These are phyloP conservation scores for Trypanosoma conorhini DNA, from an alignment of 208 protist genomes.

Conservation along the genomic window DNA sequence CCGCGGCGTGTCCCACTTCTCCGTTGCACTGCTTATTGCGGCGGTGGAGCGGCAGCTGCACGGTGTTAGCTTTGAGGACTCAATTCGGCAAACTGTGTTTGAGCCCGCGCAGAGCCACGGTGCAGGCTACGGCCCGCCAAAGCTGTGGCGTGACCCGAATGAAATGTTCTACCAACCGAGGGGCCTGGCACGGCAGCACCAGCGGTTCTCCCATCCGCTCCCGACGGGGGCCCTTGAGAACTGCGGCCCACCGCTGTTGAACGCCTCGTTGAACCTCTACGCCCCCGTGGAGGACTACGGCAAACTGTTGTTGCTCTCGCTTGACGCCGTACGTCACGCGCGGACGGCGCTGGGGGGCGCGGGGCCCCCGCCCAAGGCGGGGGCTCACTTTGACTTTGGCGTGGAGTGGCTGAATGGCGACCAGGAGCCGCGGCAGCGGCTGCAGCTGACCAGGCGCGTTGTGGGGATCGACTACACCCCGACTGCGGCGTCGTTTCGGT, in stretches of 20 bases:
- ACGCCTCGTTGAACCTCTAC: slow-evolving; percentile 78
- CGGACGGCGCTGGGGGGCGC: slow-evolving; percentile 37
- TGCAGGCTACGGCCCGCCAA: slow-evolving; percentile 64
- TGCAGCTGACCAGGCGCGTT: slow-evolving; percentile 39
- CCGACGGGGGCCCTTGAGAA: slow-evolving; percentile 38
- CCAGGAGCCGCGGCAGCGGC: slow-evolving; percentile 4
- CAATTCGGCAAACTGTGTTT: slow-evolving; percentile 66
- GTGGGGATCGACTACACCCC: slow-evolving; percentile 49
- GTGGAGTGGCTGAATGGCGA: slow-evolving; percentile 45
- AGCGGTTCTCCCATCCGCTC: slow-evolving; percentile 45
- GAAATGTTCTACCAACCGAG: slow-evolving; percentile 85
- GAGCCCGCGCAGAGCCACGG: slow-evolving; percentile 64
- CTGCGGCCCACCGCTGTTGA: slow-evolving; percentile 62
- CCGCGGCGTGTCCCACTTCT: slow-evolving; percentile 57
- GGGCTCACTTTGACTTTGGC: slow-evolving; percentile 70
- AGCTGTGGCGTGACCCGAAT: slow-evolving; percentile 74
- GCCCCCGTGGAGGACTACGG: slow-evolving; percentile 78
- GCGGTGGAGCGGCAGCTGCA: slow-evolving; percentile 75
- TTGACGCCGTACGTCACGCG: slow-evolving; percentile 77
- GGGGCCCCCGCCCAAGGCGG: not conserved
- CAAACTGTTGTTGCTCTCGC: slow-evolving; percentile 73
- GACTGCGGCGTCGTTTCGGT: slow-evolving; percentile 62
- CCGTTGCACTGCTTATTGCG: slow-evolving; percentile 68
- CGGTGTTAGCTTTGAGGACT: slow-evolving; percentile 61
- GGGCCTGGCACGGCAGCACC: slow-evolving; percentile 65